Base-by-base conservation (phyloP, 176 grass and related monocot genomes). In the Aegilops speltoides region DNA sequence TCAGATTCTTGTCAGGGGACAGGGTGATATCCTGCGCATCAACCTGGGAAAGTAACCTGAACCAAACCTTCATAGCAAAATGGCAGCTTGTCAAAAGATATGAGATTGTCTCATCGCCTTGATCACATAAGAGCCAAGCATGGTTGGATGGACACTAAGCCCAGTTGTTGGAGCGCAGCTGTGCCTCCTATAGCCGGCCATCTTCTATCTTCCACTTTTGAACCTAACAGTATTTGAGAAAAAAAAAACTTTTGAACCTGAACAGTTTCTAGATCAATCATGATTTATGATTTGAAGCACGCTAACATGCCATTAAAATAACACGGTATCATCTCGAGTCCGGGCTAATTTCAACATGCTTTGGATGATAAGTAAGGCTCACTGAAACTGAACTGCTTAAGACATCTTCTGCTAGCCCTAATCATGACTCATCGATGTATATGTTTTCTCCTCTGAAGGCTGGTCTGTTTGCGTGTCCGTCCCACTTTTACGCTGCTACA, bases 381-480 rank as follows among this genome's bases (percentile, higher is more conserved):
- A 17, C 72, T 50, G 41, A 75, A 29, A 7, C n/a, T n/a, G n/a
- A n/a, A n/a, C n/a, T 76, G 43, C 73, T 76, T 17, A 76, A 54
- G 8, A 32, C 14, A 12, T 54, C 5, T 32, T 76, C 52, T 31
- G 43, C 24, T 8, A 32, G 43, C 25, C 43, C 25, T 31, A 76
- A 19, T 76, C 25, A 24, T 85, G 43, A 68, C 41, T 52, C 40
- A 1, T 52, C 33, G n/a, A 65, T 12, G 8, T 26, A 68, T 38
- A 57, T 38, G 15, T 64, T 90, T 88, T 85, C 54, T 20, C 56
- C 36, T 87, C 10, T 89, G 67, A 86, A 98, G 96, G 88, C 88
- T 95, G 91, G 96, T 94, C 16, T 95, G 96, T 68, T 89, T 98
- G 89, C 80, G 93, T 76, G 91, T 95, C 64, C 91, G 89, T 89